Percentiles rank a stretch among this genome's conserved stretches.
Conservation (phyloP, 345 rosid species). For the Brassica rapa region DNA sequence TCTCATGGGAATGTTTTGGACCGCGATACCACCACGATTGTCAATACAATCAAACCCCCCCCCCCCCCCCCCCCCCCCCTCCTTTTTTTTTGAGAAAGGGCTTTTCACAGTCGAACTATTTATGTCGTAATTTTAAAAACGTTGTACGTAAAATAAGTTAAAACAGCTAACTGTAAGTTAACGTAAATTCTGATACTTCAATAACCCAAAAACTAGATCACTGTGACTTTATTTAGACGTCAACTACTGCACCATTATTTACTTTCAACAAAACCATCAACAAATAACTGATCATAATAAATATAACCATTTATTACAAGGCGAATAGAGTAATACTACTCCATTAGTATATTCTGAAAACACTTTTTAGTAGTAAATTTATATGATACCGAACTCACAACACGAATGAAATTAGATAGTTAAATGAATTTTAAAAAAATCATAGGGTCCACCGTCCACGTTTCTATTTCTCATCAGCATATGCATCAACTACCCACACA, state of each 20-base stretch:
- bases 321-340: not conserved
- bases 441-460: constrained; percentile 33
- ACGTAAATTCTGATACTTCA: not conserved
- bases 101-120: not conserved
- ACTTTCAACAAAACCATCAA: constrained; percentile 38
- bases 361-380: not conserved
- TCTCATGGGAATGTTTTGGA: constrained; percentile 33
- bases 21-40: constrained; percentile 11
- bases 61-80: too few species aligned
- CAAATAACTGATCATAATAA: constrained; percentile 36
- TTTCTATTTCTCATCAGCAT: constrained; percentile 26
- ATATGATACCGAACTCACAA: not conserved
- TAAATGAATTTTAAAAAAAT: not conserved
- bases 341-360: constrained; percentile 5
- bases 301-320: constrained; percentile 32
- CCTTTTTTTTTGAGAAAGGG: too few species aligned
- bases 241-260: constrained; percentile 7
- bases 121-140: not conserved
- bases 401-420: not conserved
- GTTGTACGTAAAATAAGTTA: not conserved
- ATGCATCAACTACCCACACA: constrained; percentile 34
- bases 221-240: constrained; percentile 11
- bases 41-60: constrained; percentile 8
- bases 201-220: constrained; percentile 1
- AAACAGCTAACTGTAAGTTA: not conserved